These are phyloP conservation scores for Monascus ruber DNA, from an alignment of 2,329 filamentous ascomycete genomes.

Conservation along the genomic window DNA sequence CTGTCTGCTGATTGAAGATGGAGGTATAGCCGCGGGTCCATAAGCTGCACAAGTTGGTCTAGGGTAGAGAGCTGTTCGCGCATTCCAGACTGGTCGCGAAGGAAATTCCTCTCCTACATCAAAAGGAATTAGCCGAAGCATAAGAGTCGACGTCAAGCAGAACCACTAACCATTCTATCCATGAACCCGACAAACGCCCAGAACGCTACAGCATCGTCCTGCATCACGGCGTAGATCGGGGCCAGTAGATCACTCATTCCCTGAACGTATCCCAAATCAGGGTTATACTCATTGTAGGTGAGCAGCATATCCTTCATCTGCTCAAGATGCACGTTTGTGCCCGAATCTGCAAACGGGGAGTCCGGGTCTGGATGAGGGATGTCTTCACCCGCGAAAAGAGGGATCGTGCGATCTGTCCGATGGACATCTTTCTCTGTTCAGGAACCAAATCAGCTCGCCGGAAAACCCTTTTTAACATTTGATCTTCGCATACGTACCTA, in stretches of 20 bases:
- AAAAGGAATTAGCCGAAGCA: too few relatives aligned
- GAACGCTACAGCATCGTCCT: constrained; percentile 93
- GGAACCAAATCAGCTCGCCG: constrained; percentile 15
- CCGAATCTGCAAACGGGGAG: constrained; percentile 82
- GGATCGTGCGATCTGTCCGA: constrained; percentile 84
- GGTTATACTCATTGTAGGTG: constrained; percentile 97
- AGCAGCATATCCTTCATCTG: constrained; percentile 99
- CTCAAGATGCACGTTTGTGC: constrained; percentile 94
- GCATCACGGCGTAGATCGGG: constrained; percentile 91
- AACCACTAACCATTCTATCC: constrained; percentile 63
- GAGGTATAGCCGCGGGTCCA: constrained; percentile 88
- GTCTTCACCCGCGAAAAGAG: constrained; percentile 93
- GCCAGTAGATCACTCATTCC: constrained; percentile 96
- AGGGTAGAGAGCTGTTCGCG: constrained; percentile 78
- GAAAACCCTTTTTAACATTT: neutral
- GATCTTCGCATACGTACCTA: constrained; percentile 53
- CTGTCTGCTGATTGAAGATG: constrained; percentile 84
- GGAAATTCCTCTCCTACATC: constrained; percentile 70
- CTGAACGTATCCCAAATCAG: constrained; percentile 89
- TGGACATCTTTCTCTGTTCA: constrained; percentile 91
- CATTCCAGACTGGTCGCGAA: constrained; percentile 95
- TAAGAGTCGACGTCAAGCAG: neutral
- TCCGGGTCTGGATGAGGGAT: constrained; percentile 93
- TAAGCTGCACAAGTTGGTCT: constrained; percentile 89
- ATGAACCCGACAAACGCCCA: constrained; percentile 96